Evolutionary conservation across 2,329 filamentous ascomycete genomes (phyloP), one percentile per base, ranked within the genome.

Genomic region (Phialophora verrucosa): DNA sequence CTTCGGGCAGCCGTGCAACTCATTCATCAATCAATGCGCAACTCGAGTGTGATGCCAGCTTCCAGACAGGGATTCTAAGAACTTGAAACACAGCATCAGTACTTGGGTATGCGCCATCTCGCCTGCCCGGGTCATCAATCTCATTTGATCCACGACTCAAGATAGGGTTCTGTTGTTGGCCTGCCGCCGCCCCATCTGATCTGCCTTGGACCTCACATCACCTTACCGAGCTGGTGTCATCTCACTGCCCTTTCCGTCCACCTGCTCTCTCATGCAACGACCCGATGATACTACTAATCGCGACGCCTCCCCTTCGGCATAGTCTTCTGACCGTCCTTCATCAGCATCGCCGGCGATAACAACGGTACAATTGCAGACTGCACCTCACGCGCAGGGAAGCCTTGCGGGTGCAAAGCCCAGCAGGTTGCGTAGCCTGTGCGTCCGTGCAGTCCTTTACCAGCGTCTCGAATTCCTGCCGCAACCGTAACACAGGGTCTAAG

Each of bases 381-480:
- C 20, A 53, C 38, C 57, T 25, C 5, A 14, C 23, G 38, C 44
- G 38, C 20, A 53, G 50, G 53, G 50, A 68, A 68, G 66, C 66
- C 66, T 68, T 62, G 63, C 58, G 63, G 66, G 56, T 53, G 63
- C 51, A 50, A 63, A 58, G 59, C 56, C 59, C 51, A 54, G 59
- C 29, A 49, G 55, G 25, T 57, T 35, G 59, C 55, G 47, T 56
- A 53, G 55, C 51, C 27, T 44, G 32, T 44, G n/a, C 51, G 63
- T 68, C 66, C 55, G 62, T 65, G 66, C 63, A 23, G 59, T 58
- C 25, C 55, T 60, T 53, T 53, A 65, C 64, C 35, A 63, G 50
- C 63, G 59, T 38, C 59, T 38, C 55, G 49, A 54, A 68, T 65
- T 68, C 63, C 63, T 60, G 44, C 66, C 32, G 66, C 66, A 66